These are phyloP conservation scores for Phallus indusiatus DNA, from an alignment of 768 basidiomycete genomes.

Conservation along the genomic window DNA sequence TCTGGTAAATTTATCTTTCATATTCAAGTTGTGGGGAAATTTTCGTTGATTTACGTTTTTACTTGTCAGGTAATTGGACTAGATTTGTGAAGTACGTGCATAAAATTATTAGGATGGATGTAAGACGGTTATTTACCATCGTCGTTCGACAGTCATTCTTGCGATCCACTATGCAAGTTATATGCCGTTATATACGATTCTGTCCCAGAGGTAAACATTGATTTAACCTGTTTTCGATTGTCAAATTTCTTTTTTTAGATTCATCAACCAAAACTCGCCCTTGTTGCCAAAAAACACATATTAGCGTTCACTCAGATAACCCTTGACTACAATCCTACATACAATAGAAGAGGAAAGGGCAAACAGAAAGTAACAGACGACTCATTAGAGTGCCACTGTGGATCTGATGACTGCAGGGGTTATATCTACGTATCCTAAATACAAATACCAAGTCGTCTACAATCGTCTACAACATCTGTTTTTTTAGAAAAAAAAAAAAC, in stretches of 20 bases:
- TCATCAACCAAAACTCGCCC: slow-evolving; percentile 48
- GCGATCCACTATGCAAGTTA: slow-evolving; percentile 47
- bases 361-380: not conserved
- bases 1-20: slow-evolving; percentile 31
- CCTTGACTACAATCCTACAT: slow-evolving; percentile 51
- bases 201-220: slow-evolving; percentile 24
- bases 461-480: too few relatives aligned
- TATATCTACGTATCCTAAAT: too few relatives aligned
- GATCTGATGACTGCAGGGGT: slow-evolving; percentile 1
- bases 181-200: slow-evolving; percentile 52
- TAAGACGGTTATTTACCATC: slow-evolving; percentile 4
- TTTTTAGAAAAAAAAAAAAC: too few relatives aligned
- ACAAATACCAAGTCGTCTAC: too few relatives aligned
- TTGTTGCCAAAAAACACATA: slow-evolving; percentile 42
- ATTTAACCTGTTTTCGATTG: not conserved
- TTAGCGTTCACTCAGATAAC: slow-evolving; percentile 46
- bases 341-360: slow-evolving; percentile 1
- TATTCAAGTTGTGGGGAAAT: not conserved
- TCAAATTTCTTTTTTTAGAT: slow-evolving; percentile 25
- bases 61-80: slow-evolving; percentile 53
- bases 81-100: slow-evolving; percentile 57
- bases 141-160: slow-evolving; percentile 47
- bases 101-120: not conserved
- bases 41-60: not conserved
- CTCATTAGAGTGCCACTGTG: slow-evolving; percentile 6